A percentile compares a stretch with the other conserved stretches of the same genome.
These are phyloP conservation scores for Podospora pseudopauciseta DNA, from an alignment of 495 filamentous ascomycete species.

Conservation along the genomic window DNA sequence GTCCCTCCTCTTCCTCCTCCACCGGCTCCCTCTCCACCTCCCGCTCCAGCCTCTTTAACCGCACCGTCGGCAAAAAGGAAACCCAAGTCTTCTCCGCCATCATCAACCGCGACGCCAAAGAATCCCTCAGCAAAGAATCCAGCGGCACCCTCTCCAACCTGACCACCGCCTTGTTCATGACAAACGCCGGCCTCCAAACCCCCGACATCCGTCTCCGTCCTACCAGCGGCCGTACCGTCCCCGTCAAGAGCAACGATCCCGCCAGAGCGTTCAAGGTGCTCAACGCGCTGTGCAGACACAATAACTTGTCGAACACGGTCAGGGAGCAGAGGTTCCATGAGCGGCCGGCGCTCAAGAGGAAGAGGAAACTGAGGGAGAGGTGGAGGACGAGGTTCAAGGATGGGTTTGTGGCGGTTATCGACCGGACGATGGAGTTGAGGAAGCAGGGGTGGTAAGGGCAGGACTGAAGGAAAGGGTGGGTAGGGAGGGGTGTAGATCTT, in stretches of 20 bases:
- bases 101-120: conserved; percentile 14
- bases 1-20: conserved; percentile 1
- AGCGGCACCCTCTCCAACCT: conserved; percentile 3
- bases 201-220: conserved; percentile 44
- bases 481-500: neutral
- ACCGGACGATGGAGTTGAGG: conserved; percentile 61
- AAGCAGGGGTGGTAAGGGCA: conserved; percentile 64
- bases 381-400: conserved; percentile 63
- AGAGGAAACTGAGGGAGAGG: conserved; percentile 62
- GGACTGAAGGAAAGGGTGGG: neutral
- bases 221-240: conserved; percentile 56
- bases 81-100: neutral
- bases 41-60: neutral
- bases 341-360: conserved; percentile 67
- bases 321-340: conserved; percentile 63
- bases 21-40: conserved; percentile 3
- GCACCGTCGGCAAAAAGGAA: neutral
- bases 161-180: conserved; percentile 15
- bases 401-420: conserved; percentile 58
- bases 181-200: conserved; percentile 14
- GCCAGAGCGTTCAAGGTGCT: conserved; percentile 53
- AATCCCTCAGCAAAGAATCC: neutral
- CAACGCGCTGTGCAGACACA: conserved; percentile 39
- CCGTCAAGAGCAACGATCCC: conserved; percentile 52
- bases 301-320: conserved; percentile 51